Evolutionary conservation across 371 early-diverging fungal genomes (phyloP).

Genomic region (Lichtheimia hyalospora): DNA sequence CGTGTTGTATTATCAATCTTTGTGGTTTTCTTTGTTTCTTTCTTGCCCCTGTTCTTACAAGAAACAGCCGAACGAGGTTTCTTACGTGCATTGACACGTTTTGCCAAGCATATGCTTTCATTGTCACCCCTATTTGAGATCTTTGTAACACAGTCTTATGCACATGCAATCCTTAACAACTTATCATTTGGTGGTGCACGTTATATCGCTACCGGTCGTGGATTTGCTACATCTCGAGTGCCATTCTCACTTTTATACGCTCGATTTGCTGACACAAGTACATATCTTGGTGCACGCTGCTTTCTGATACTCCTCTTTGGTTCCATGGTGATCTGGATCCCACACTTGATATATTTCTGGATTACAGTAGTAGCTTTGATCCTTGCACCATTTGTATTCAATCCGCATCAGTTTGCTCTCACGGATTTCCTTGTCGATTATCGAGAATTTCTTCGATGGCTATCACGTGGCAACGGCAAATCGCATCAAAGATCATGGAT

Average conservation of each 20-base stretch:
- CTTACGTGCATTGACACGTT: slow-evolving; percentile 64
- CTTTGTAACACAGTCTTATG: slow-evolving; percentile 85
- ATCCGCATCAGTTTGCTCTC: slow-evolving; percentile 79
- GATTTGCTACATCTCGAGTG: slow-evolving; percentile 81
- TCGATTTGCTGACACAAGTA: slow-evolving; percentile 78
- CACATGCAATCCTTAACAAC: slow-evolving; percentile 76
- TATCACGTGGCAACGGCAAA: slow-evolving; percentile 73
- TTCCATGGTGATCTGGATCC: slow-evolving; percentile 67
- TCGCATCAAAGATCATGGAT: slow-evolving; percentile 73
- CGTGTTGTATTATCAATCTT: slow-evolving; percentile 78
- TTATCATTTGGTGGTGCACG: slow-evolving; percentile 82
- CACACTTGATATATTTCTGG: slow-evolving; percentile 83
- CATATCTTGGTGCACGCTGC: slow-evolving; percentile 73
- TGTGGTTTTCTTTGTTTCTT: slow-evolving; percentile 75
- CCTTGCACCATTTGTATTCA: slow-evolving; percentile 80
- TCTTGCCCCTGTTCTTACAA: slow-evolving; percentile 84
- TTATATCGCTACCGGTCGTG: slow-evolving; percentile 88
- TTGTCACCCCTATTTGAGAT: slow-evolving; percentile 88
- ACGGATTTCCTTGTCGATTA: slow-evolving; percentile 80
- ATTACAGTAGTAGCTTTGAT: slow-evolving; percentile 71
- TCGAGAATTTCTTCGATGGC: slow-evolving; percentile 75
- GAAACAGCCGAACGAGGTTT: slow-evolving; percentile 85
- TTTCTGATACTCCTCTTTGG: slow-evolving; percentile 71
- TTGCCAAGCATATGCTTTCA: slow-evolving; percentile 80
- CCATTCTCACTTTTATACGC: slow-evolving; percentile 75